Percentiles rank a stretch among this genome's conserved stretches.
phyloP scores from a whole-genome alignment of 78 protist genomes.

The Chrysochromulina tobinii region DNA sequence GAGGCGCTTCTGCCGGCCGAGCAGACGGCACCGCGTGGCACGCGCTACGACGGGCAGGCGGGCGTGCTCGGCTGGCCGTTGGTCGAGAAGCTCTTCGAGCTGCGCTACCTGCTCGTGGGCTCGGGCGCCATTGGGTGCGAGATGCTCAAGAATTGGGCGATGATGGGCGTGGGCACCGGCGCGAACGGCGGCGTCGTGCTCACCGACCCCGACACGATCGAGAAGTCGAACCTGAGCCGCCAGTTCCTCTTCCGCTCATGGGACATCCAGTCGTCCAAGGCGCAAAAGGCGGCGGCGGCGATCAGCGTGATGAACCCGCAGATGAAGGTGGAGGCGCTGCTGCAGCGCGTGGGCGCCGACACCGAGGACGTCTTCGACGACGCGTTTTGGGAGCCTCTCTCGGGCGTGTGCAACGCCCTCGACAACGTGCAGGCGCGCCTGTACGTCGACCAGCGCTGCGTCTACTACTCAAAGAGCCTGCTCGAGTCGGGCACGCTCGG shows the following conservation, averaged over 20 bases:
- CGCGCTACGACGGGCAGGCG: slow-evolving; percentile 88
- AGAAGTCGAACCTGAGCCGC: slow-evolving; percentile 64
- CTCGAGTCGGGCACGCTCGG: slow-evolving; percentile 81
- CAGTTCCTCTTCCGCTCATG: slow-evolving; percentile 68
- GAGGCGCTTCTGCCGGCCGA: neutral
- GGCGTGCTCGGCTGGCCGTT: slow-evolving; percentile 82
- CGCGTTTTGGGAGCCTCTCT: slow-evolving; percentile 79
- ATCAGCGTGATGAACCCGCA: slow-evolving; percentile 90
- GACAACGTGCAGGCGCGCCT: slow-evolving; percentile 81
- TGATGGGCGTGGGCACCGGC: slow-evolving; percentile 75
- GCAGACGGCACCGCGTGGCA: neutral
- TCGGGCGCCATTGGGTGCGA: slow-evolving; percentile 95
- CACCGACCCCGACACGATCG: slow-evolving; percentile 77
- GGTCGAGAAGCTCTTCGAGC: slow-evolving; percentile 34
- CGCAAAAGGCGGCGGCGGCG: slow-evolving; percentile 89
- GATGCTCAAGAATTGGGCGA: slow-evolving; percentile 79
- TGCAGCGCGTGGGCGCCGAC: slow-evolving; percentile 82
- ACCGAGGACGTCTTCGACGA: slow-evolving; percentile 91
- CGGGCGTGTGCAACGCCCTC: slow-evolving; percentile 71
- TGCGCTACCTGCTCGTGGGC: slow-evolving; percentile 83
- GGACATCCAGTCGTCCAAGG: slow-evolving; percentile 77
- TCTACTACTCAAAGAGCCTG: slow-evolving; percentile 64
- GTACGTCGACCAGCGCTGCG: slow-evolving; percentile 71
- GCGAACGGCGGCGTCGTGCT: slow-evolving; percentile 21
- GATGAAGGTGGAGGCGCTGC: slow-evolving; percentile 66